Conservation (phyloP, 139 green algal genomes). For the Chloropicon primus region DNA sequence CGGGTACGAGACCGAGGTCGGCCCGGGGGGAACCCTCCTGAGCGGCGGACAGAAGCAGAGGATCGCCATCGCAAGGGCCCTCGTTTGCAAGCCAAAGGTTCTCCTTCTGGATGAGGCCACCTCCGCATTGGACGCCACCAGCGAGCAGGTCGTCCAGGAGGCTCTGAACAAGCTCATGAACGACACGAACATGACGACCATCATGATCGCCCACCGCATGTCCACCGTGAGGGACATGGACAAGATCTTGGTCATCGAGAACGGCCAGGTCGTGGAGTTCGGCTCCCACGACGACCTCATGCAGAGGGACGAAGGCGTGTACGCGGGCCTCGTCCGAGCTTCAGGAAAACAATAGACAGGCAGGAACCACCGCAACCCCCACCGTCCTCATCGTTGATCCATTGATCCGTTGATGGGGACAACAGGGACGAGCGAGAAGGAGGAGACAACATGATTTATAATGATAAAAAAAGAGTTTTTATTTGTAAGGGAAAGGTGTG, state of each 20-base stretch:
- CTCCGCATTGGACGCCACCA: background rate
- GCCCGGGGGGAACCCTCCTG: background rate
- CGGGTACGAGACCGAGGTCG: background rate
- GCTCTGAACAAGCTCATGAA: constrained; percentile 26
- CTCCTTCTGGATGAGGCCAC: background rate
- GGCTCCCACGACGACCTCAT: constrained; percentile 60
- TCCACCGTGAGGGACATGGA: constrained; percentile 65
- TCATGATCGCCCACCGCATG: constrained; percentile 82
- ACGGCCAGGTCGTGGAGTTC: constrained; percentile 58
- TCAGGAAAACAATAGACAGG: background rate
- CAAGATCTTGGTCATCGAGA: constrained; percentile 70
- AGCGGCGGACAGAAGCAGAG: constrained; percentile 36
- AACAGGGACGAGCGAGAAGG: too few species aligned
- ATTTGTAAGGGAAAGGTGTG: too few species aligned
- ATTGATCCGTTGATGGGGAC: too few species aligned
- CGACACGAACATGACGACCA: constrained; percentile 47
- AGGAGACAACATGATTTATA: too few species aligned
- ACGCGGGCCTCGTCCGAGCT: background rate
- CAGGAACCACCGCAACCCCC: too few species aligned
- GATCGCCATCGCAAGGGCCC: constrained; percentile 70
- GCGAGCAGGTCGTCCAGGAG: constrained; percentile 9
- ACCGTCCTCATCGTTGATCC: too few species aligned
- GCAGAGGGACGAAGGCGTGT: background rate
- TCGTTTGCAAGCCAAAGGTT: constrained; percentile 32
- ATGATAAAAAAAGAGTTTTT: too few species aligned